A percentile compares a stretch with the other conserved stretches of the same genome.
These are phyloP conservation scores for Gardenia jasminoides DNA, from an alignment of 257 asterid species.

Conservation along the genomic window DNA sequence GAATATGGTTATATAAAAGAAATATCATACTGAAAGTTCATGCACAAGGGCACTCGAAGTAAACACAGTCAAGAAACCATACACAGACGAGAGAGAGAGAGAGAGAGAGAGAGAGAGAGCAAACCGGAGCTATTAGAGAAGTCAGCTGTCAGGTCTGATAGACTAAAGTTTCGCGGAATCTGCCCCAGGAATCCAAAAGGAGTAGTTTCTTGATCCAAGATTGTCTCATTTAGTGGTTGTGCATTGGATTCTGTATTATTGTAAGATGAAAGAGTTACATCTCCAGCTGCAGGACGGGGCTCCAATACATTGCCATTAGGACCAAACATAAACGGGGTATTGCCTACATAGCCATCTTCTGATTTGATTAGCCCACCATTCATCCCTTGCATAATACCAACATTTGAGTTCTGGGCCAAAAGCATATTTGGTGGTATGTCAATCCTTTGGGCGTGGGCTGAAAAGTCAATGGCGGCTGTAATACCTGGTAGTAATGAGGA, in stretches of 20 bases:
- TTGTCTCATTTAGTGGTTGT: conserved; percentile 46
- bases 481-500: conserved; percentile 45
- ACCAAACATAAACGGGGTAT: conserved; percentile 51
- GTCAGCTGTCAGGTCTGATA: conserved; percentile 81
- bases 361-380: conserved; percentile 55
- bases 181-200: conserved; percentile 74
- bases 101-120: conserved; percentile 18
- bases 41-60: neutral
- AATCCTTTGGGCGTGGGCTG: conserved; percentile 42
- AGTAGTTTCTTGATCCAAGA: conserved; percentile 50
- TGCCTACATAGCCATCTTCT: conserved; percentile 49
- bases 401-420: conserved; percentile 52
- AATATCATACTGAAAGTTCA: neutral
- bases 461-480: conserved; percentile 44
- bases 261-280: conserved; percentile 62
- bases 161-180: conserved; percentile 86
- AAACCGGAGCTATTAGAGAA: conserved; percentile 72
- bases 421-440: conserved; percentile 40
- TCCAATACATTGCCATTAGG: conserved; percentile 53
- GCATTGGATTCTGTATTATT: conserved; percentile 55
- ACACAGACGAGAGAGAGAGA: neutral
- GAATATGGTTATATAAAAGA: neutral
- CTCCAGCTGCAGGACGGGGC: conserved; percentile 52
- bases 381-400: conserved; percentile 55
- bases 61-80: neutral